Conservation (phyloP, 1,284 basidiomycete species). For the Volvariella volvacea region DNA sequence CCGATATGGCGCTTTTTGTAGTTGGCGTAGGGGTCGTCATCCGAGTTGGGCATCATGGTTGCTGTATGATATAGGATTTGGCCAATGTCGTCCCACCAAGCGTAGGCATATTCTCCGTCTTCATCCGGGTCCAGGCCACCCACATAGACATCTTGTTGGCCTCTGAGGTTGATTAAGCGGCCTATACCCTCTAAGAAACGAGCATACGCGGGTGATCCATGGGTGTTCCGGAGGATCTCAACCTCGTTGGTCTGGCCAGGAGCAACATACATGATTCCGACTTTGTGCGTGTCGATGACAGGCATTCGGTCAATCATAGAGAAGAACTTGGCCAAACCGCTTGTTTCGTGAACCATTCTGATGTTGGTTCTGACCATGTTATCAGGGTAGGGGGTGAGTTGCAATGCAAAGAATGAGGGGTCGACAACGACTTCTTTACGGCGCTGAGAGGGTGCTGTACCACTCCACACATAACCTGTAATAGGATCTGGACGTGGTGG, state of each 20-base stretch:
- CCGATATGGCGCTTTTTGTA: constrained; percentile 93
- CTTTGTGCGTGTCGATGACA: constrained; percentile 96
- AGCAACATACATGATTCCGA: constrained; percentile 94
- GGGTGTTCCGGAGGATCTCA: constrained; percentile 86
- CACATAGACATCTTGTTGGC: constrained; percentile 90
- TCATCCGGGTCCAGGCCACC: constrained; percentile 87
- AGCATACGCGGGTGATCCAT: constrained; percentile 93
- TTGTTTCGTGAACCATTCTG: constrained; percentile 52
- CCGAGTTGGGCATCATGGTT: constrained; percentile 88
- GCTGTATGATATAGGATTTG: constrained; percentile 96
- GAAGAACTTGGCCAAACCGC: constrained; percentile 49
- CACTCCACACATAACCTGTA: constrained; percentile 81
- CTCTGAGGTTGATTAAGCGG: constrained; percentile 83
- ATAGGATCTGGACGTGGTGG: constrained; percentile 55
- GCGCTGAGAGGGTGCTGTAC: constrained; percentile 78
- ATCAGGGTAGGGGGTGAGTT: constrained; percentile 77
- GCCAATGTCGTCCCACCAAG: constrained; percentile 98
- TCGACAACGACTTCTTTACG: constrained; percentile 82
- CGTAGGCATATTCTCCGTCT: constrained; percentile 93
- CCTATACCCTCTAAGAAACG: constrained; percentile 90
- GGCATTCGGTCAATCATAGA: constrained; percentile 80
- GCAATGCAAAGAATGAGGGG: constrained; percentile 83
- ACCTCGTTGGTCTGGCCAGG: constrained; percentile 82
- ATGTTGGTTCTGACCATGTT: constrained; percentile 25
- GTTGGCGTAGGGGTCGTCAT: constrained; percentile 62